Base-by-base conservation (phyloP, 768 basidiomycete species). In the Crepidotus variabilis region DNA sequence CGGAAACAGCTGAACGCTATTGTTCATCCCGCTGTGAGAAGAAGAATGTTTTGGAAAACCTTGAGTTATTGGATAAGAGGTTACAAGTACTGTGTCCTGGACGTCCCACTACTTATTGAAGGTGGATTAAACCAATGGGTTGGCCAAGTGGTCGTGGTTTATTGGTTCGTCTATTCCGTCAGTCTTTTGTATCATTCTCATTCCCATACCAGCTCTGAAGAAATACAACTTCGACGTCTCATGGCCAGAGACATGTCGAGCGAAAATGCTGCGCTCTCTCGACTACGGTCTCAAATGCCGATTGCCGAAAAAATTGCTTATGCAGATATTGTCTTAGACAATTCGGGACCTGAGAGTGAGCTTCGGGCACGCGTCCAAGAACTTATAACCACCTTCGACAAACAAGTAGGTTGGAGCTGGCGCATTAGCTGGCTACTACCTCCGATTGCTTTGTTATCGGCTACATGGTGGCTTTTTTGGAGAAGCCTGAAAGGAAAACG, bases 61-160 rank as follows among this genome's bases (percentile, higher is more conserved):
- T 47, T 93, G 50, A 73, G 75, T 56, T 75, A 75, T 56, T 99
- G 95, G 93, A 49, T 93, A 47, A 72, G 72, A 39, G 96, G 97
- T 6, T 76, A 92, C 63, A 87, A 81, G 66, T 75, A 89, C 36
- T 91, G 88, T 59, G 78, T 98, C 2, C 71, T 98, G 61, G 97
- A 98, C 69, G 90, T 97, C 5, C 97, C 97, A 32, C 72, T 98
- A 51, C 75, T 99, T 55, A 87, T 99, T 55, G 97, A 99, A 68
- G 86, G 90, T 0, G 87, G 87, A 1, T 66, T 98, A 35, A 93
- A 88, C 84, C 84, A 80, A 65, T 88, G 83, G 79, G 88, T 94
- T 47, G 94, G 87, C 2, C 79, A 81, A 59, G 85, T 98, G 21
- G 78, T 94, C 2, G 87, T 99, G 9, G 94, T 97, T 5, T 95